phyloP scores from a whole-genome alignment of 2,329 filamentous ascomycete species.

The Fusarium penzigii region DNA sequence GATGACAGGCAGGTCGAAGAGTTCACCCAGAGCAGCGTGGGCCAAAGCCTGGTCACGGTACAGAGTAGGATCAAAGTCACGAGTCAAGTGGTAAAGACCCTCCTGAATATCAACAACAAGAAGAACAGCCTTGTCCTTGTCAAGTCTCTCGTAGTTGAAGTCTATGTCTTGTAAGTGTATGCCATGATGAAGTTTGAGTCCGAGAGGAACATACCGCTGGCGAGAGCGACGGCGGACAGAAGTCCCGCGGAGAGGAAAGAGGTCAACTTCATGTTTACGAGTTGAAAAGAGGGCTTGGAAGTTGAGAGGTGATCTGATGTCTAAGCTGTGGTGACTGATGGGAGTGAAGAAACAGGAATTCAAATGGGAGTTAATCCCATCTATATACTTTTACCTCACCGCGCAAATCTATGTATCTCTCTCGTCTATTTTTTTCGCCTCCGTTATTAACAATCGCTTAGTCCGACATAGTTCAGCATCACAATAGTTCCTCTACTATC shows the following conservation, averaged over 20 bases:
- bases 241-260: conserved; percentile 16
- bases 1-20: conserved; percentile 69
- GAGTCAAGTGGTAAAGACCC: conserved; percentile 45
- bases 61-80: conserved; percentile 66
- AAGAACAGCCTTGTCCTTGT: conserved; percentile 32
- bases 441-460: neutral
- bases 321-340: neutral
- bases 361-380: conserved; percentile 1
- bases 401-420: too few species aligned
- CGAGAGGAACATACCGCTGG: conserved; percentile 1
- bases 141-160: conserved; percentile 28
- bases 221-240: conserved; percentile 14
- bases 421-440: neutral
- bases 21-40: conserved; percentile 64
- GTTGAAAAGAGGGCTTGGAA: neutral
- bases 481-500: neutral
- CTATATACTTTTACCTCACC: conserved; percentile 11
- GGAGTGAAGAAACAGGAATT: neutral
- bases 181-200: neutral
- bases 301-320: neutral
- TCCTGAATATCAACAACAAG: conserved; percentile 41
- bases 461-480: neutral
- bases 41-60: conserved; percentile 69
- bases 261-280: conserved; percentile 21
- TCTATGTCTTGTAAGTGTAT: neutral